Percentiles rank a stretch among this genome's conserved stretches.
phyloP scores from a whole-genome alignment of 345 rosid genomes.

The Gossypium longicalyx region DNA sequence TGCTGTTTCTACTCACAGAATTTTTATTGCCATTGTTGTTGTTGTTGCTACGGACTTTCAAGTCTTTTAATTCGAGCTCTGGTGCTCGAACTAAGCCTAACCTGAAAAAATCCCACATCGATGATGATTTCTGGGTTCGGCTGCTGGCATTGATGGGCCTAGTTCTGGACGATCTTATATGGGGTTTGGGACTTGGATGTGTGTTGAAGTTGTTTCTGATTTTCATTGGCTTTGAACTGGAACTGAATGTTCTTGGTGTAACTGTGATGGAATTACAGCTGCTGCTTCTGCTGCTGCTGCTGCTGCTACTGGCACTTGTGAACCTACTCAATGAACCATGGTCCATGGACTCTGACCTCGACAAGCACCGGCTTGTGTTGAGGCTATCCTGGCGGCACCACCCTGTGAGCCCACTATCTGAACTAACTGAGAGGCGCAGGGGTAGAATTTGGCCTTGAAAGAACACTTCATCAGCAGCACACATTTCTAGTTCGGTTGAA shows the following conservation, averaged over 20 bases:
- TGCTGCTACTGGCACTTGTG: constrained; percentile 27
- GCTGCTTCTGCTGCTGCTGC: constrained; percentile 51
- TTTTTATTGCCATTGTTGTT: constrained; percentile 24
- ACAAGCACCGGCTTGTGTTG: constrained; percentile 23
- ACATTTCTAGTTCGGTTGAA: constrained; percentile 50
- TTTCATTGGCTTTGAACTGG: constrained; percentile 30
- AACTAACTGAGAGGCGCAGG: constrained; percentile 53
- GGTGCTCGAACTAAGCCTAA: constrained; percentile 73
- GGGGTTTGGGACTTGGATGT: constrained; percentile 78
- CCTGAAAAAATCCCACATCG: constrained; percentile 62
- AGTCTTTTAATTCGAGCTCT: constrained; percentile 57
- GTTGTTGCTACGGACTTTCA: constrained; percentile 33
- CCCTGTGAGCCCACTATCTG: constrained; percentile 29
- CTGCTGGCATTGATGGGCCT: constrained; percentile 22
- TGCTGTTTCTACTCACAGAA: constrained; percentile 53
- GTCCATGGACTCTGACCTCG: constrained; percentile 60
- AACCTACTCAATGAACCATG: constrained; percentile 22
- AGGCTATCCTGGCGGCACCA: constrained; percentile 17
- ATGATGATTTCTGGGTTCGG: constrained; percentile 43
- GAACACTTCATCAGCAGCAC: constrained; percentile 72
- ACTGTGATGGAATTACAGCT: constrained; percentile 1
- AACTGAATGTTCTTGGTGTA: background rate
- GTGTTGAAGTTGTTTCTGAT: constrained; percentile 41
- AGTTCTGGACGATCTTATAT: constrained; percentile 41
- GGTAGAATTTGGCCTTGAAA: constrained; percentile 70